Conservation (phyloP, 2,329 filamentous ascomycete genomes). For the Cercospora sojina region DNA sequence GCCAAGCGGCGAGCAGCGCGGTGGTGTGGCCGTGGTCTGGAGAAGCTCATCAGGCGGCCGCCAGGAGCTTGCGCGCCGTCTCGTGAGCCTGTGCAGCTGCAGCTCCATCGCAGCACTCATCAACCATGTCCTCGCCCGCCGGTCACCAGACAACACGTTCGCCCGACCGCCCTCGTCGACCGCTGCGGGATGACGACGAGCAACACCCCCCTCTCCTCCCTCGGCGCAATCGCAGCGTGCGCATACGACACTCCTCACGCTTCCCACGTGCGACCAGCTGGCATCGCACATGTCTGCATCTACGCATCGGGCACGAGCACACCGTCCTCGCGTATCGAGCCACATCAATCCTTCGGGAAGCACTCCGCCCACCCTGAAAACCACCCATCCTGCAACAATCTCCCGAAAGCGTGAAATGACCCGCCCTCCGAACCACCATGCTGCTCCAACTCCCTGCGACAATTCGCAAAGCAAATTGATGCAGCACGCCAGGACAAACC, state of each 20-base stretch:
- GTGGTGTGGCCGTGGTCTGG: background rate
- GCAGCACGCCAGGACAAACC: conserved; percentile 4
- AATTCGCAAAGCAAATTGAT: background rate
- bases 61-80: background rate
- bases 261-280: background rate
- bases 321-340: too few relatives aligned
- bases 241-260: background rate
- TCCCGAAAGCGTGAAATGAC: background rate
- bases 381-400: background rate
- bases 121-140: background rate
- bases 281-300: background rate
- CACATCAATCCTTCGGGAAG: background rate
- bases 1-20: background rate
- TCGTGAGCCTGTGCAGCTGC: conserved; percentile 10
- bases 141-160: background rate
- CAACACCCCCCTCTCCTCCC: background rate
- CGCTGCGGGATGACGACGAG: background rate
- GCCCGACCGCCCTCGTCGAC: background rate
- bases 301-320: background rate
- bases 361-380: background rate
- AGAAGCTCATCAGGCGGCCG: background rate
- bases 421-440: background rate
- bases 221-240: too few relatives aligned
- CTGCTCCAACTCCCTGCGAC: conserved; percentile 10
- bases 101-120: background rate